Conservation (phyloP, 495 filamentous ascomycete genomes). For the Aspergillus diversus region DNA sequence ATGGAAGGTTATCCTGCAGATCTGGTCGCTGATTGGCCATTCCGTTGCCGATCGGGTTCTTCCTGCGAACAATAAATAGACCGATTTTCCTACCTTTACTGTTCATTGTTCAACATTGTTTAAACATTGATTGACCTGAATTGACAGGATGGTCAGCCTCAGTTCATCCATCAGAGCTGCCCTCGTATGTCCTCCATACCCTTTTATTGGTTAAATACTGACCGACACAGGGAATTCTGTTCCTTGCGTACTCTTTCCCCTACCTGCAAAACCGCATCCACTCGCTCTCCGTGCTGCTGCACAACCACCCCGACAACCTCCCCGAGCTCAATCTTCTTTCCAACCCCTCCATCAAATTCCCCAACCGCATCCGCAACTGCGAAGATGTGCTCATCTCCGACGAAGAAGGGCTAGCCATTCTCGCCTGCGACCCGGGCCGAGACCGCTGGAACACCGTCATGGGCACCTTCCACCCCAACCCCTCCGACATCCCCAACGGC, state of each 20-base stretch:
- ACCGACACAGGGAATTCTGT: slow-evolving; percentile 6
- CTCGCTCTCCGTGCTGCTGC: not conserved
- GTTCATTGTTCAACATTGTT: too few species aligned
- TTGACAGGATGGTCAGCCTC: too few species aligned
- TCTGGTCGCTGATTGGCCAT: too few species aligned
- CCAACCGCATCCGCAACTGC: slow-evolving; percentile 46
- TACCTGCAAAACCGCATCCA: slow-evolving; percentile 5
- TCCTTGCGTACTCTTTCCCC: slow-evolving; percentile 4
- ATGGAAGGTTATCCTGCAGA: too few species aligned
- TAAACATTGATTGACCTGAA: too few species aligned
- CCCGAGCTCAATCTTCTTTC: slow-evolving; percentile 31
- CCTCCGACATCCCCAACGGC: slow-evolving; percentile 28
- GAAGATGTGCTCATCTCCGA: slow-evolving; percentile 48
- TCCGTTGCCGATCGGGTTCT: too few species aligned
- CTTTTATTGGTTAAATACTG: too few species aligned
- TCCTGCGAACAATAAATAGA: too few species aligned
- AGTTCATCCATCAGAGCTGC: too few species aligned
- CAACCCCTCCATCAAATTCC: slow-evolving; percentile 35
- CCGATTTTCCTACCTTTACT: too few species aligned
- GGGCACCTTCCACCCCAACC: slow-evolving; percentile 35
- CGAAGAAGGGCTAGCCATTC: slow-evolving; percentile 38
- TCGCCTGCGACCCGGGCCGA: slow-evolving; percentile 46
- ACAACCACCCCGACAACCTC: slow-evolving; percentile 34
- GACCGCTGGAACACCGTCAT: slow-evolving; percentile 55
- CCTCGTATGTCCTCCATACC: too few species aligned